Evolutionary conservation across 495 filamentous ascomycete genomes (phyloP), one percentile per base, ranked within the genome.

Genomic region (Penicillium cataractarum): DNA sequence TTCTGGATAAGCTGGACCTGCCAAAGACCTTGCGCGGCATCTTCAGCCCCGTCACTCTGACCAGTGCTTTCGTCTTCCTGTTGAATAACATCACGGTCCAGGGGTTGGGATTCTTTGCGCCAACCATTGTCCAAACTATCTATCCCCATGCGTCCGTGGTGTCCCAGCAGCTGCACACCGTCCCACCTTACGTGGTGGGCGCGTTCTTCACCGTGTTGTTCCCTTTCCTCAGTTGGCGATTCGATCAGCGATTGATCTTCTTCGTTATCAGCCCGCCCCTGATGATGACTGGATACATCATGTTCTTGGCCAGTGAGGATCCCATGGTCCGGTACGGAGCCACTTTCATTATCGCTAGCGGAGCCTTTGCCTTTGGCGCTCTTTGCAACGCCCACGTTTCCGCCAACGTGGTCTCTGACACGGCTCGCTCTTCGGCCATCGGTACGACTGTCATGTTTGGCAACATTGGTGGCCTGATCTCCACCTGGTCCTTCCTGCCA

Each of bases 361-460:
- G 87, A 2, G 79, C 80, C 2, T 85, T 83, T 56, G 50, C 81
- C 27, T 79, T 85, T 22, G 89, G 88, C 3, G 80, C 89, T 0
- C 76, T 92, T 1, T 82, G 81, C 65, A 90, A 87, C 64, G 87
- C 88, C 5, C 83, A 90, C 60, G 84, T 81, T 6, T 81, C 86
- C 4, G 89, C 88, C 49, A 91, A 91, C 69, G 88, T 92, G 17
- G 79, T 91, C 6, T 86, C 84, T 10, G 88, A 91, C 65, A 90
- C 88, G 3, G 86, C 89, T 2, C 79, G 89, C 31, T 84, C 83
- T 15, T 80, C 84, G 7, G 87, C 87, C 24, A 89, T 91, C 52
- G 90, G 81, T 6, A 86, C 82, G 0, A 85, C 79, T 33, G 88
- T 91, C 60, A 91, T 90, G 87, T 76, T 89, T 26, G 90, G 89